Base-by-base conservation (phyloP, 31 red algal species). In the Endocladia muricata region DNA sequence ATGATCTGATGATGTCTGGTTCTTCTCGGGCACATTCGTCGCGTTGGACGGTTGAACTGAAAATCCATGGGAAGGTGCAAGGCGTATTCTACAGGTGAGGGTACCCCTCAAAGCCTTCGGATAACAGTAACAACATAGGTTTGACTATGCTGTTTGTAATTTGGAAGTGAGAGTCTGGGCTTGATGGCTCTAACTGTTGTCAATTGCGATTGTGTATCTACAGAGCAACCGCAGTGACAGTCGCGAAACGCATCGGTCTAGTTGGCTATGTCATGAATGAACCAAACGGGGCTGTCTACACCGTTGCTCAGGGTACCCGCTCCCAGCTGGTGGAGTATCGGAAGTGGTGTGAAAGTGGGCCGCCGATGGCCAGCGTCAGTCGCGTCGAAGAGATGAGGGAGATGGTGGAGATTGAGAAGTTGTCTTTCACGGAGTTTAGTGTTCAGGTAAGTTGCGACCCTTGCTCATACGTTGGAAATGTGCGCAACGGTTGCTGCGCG, bases 71-170 rank as follows among this genome's bases (percentile, higher is more conserved):
- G 1, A 62, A 38, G 11, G 74, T 77, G 1, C 74, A 77, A 56
- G 74, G 74, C n/a, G 74, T 77, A 7, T 77, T 77, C 55, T 77
- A 77, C 55, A 54, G 74, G 74, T 77, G 63, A 77, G 74, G 54
- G 2, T 6, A n/a, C 41, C 73, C 25, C 43, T 61, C 35, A 37
- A 15, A n/a, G 7, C 73, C 3, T 6, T 37, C 29, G 7, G 23
- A 8, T 32, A 4, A 22, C 30, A 28, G 9, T 41, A 48, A 7
- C 15, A 43, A 49, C 22, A 41, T 47, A 6, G 17, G 21, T 21
- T 17, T 26, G 11, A 3, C 37, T 5, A 26, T 29, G 7, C 23
- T 25, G 36, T 42, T 41, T 47, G 8, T 17, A 17, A 26, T 26
- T 37, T 38, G 28, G 6, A 8, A 49, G 37, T 47, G n/a, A n/a